phyloP scores from a whole-genome alignment of 495 filamentous ascomycete species.

The Aspergillus sclerotioniger region DNA sequence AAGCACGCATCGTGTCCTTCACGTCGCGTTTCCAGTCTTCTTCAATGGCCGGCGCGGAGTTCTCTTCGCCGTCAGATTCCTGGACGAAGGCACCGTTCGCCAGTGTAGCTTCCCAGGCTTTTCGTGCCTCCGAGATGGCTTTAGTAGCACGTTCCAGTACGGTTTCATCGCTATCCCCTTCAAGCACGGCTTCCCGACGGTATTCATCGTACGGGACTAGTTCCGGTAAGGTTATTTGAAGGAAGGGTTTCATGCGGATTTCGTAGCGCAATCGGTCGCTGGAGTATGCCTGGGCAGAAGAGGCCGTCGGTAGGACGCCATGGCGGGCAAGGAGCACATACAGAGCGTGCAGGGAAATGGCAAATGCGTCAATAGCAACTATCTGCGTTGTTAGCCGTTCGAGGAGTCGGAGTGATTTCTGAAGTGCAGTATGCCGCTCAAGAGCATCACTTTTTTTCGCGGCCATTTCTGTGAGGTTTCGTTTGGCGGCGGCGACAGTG shows the following conservation, averaged over 20 bases:
- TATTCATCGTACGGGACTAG: conserved; percentile 68
- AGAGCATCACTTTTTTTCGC: conserved; percentile 30
- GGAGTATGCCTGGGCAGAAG: conserved; percentile 66
- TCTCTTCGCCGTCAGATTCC: conserved; percentile 23
- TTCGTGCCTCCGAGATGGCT: conserved; percentile 59
- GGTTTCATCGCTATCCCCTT: conserved; percentile 36
- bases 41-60: conserved; percentile 51
- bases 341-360: conserved; percentile 63
- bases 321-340: conserved; percentile 66
- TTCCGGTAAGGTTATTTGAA: conserved; percentile 64
- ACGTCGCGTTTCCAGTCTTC: conserved; percentile 57
- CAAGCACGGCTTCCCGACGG: conserved; percentile 36
- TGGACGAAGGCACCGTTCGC: conserved; percentile 38
- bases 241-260: conserved; percentile 87
- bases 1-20: conserved; percentile 60
- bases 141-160: conserved; percentile 61
- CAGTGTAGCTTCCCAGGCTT: conserved; percentile 62
- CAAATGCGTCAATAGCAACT: conserved; percentile 65
- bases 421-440: conserved; percentile 39
- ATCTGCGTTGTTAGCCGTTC: conserved; percentile 64
- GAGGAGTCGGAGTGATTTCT: conserved; percentile 56
- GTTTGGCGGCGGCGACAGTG: conserved; percentile 34
- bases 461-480: conserved; percentile 26
- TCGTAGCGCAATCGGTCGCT: conserved; percentile 72
- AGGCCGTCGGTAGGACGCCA: conserved; percentile 48